A percentile compares a stretch with the other conserved stretches of the same genome.
These are phyloP conservation scores for Saccharata proteae DNA, from an alignment of 2,329 filamentous ascomycete species.

Conservation along the genomic window DNA sequence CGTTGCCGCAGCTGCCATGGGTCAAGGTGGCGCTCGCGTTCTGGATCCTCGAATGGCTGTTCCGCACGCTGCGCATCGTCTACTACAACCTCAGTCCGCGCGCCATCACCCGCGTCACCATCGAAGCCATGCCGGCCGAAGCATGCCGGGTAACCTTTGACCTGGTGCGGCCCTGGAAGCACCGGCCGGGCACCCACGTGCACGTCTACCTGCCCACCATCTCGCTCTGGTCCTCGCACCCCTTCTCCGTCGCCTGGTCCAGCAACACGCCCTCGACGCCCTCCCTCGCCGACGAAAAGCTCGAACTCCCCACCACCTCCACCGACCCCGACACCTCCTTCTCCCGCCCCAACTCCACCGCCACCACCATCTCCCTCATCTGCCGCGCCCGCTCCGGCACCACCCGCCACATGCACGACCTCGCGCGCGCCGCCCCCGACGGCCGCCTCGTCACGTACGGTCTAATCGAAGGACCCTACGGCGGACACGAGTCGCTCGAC, in stretches of 20 bases:
- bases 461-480: constrained; percentile 65
- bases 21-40: constrained; percentile 62
- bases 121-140: constrained; percentile 48
- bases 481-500: constrained; percentile 56
- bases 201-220: constrained; percentile 46
- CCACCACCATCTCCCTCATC: constrained; percentile 52
- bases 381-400: constrained; percentile 64
- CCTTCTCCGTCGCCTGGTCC: constrained; percentile 34
- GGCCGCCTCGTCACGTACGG: constrained; percentile 52
- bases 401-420: constrained; percentile 57
- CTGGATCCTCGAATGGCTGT: constrained; percentile 57
- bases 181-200: constrained; percentile 46
- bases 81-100: constrained; percentile 42
- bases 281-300: constrained; percentile 20
- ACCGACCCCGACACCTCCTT: constrained; percentile 16
- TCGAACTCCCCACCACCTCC: constrained; percentile 14
- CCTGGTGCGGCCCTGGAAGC: constrained; percentile 40
- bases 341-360: constrained; percentile 16
- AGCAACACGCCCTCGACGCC: constrained; percentile 1
- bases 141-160: constrained; percentile 50
- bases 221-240: constrained; percentile 31
- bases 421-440: constrained; percentile 48
- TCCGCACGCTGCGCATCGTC: constrained; percentile 36
- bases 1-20: constrained; percentile 59
- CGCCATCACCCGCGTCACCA: constrained; percentile 39